phyloP scores from a whole-genome alignment of 2,329 filamentous ascomycete genomes.

The Talaromyces sp. region DNA sequence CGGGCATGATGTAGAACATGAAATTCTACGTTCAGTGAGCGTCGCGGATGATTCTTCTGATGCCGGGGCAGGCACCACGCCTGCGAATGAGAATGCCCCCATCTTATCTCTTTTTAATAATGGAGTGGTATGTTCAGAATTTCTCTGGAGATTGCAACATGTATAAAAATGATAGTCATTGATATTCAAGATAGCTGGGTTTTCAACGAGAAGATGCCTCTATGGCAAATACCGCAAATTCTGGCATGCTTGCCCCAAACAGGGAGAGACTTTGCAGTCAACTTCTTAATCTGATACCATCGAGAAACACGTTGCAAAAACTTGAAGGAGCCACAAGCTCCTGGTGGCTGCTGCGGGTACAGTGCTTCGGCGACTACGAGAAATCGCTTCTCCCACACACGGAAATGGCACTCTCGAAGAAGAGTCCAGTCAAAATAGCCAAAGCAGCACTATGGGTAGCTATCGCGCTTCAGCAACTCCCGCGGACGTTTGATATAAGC shows the following conservation, averaged over 20 bases:
- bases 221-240: neutral
- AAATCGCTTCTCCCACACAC: slow-evolving; percentile 4
- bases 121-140: slow-evolving; percentile 1
- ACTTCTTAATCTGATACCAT: slow-evolving; percentile 8
- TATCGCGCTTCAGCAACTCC: slow-evolving; percentile 15
- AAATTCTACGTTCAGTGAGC: neutral
- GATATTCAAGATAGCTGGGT: slow-evolving; percentile 6
- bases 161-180: neutral
- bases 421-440: slow-evolving; percentile 7
- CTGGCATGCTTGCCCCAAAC: neutral
- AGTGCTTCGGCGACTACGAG: slow-evolving; percentile 9
- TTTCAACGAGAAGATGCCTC: slow-evolving; percentile 3
- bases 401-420: neutral
- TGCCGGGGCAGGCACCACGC: neutral
- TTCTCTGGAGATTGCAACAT: neutral
- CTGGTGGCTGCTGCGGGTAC: slow-evolving; percentile 14
- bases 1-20: neutral
- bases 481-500: neutral
- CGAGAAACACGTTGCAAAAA: slow-evolving; percentile 2
- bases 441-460: slow-evolving; percentile 11
- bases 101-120: slow-evolving; percentile 14
- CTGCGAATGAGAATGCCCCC: slow-evolving; percentile 11
- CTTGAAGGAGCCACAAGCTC: slow-evolving; percentile 6
- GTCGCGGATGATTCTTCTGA: neutral
- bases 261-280: slow-evolving; percentile 1